Evolutionary conservation across 2,329 filamentous ascomycete genomes (phyloP).

Genomic region (Chalaropsis thielavioides): DNA sequence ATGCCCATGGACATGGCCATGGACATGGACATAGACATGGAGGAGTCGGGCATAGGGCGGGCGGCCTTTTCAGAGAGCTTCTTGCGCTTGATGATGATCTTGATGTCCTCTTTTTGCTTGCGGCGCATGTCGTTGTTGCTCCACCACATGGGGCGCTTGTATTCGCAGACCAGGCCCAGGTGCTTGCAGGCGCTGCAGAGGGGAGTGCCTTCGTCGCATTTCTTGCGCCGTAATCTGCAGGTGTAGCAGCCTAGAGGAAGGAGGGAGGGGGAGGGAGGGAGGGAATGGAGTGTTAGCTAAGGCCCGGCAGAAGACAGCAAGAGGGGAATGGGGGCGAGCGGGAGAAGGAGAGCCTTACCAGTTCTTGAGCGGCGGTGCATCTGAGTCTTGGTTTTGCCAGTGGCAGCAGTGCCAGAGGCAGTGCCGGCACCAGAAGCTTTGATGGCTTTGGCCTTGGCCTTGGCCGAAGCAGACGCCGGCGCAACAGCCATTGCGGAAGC

Average conservation of each 20-base stretch:
- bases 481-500: conserved; percentile 42
- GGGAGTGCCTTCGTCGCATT: conserved; percentile 51
- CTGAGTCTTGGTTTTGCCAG: conserved; percentile 57
- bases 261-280: neutral
- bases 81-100: conserved; percentile 92
- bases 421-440: conserved; percentile 34
- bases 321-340: conserved; percentile 16
- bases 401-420: conserved; percentile 23
- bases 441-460: conserved; percentile 32
- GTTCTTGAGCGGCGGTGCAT: conserved; percentile 90
- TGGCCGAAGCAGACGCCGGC: conserved; percentile 45
- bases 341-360: conserved; percentile 36
- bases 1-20: neutral
- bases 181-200: conserved; percentile 52
- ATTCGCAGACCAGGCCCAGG: conserved; percentile 80
- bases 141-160: conserved; percentile 96
- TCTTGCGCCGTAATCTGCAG: conserved; percentile 51
- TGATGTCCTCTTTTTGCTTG: conserved; percentile 86
- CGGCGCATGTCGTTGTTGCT: conserved; percentile 76
- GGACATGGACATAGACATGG: conserved; percentile 7
- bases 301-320: neutral
- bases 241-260: conserved; percentile 46
- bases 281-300: neutral
- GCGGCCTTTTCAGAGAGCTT: conserved; percentile 80
- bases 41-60: conserved; percentile 37